phyloP scores from a whole-genome alignment of 805 yeast species.

The Nakazawaea ambrosiae region DNA sequence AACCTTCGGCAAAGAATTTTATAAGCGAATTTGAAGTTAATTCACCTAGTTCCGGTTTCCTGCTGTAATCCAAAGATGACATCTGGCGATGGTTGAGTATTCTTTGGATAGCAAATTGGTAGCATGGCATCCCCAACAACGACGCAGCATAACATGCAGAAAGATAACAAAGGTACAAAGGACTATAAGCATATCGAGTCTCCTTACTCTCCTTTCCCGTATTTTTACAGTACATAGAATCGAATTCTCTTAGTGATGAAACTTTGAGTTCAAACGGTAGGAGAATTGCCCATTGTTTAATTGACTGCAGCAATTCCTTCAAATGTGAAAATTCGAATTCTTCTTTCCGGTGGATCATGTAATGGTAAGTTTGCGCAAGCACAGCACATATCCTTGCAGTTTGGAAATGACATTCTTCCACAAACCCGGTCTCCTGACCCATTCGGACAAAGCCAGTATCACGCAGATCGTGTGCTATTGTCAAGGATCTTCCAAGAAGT shows the following conservation, averaged over 20 bases:
- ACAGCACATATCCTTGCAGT: conserved; percentile 23
- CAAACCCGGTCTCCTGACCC: conserved; percentile 17
- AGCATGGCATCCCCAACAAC: conserved; percentile 34
- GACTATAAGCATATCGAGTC: conserved; percentile 11
- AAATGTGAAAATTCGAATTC: conserved; percentile 19
- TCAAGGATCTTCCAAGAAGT: conserved; percentile 30
- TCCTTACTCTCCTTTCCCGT: no score
- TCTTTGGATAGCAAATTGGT: conserved; percentile 24
- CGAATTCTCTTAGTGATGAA: conserved; percentile 18
- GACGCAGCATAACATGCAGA: conserved; percentile 23
- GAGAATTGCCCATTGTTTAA: conserved; percentile 27
- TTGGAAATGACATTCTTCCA: conserved; percentile 21
- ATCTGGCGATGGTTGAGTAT: conserved; percentile 4
- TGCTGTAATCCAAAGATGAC: background rate
- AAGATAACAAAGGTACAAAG: conserved; percentile 26
- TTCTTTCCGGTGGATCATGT: no score
- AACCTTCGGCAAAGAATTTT: conserved; percentile 26
- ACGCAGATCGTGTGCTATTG: conserved; percentile 30
- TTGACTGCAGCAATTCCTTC: conserved; percentile 26
- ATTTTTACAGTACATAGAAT: conserved; percentile 11
- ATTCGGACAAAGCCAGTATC: conserved; percentile 24
- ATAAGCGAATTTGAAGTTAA: conserved; percentile 10
- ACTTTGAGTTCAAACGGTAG: conserved; percentile 25
- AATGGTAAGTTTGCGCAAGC: no score
- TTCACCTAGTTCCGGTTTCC: no score